phyloP scores from a whole-genome alignment of 805 yeast genomes.

The Teunomyces stri region DNA sequence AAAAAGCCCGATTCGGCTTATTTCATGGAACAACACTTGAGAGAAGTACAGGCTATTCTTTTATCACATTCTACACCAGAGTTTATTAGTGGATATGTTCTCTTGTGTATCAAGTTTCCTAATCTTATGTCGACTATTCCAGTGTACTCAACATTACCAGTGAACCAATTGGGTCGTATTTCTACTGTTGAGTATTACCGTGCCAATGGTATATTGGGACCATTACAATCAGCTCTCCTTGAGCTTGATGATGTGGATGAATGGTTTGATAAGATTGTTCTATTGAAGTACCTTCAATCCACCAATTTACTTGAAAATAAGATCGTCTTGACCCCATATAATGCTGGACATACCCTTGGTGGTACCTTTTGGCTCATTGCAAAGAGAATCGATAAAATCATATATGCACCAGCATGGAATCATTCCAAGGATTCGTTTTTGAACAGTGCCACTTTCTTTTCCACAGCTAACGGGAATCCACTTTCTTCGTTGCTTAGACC shows the following conservation, averaged over 20 bases:
- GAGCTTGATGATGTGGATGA: slow-evolving; percentile 76
- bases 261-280: slow-evolving; percentile 66
- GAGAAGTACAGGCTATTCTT: slow-evolving; percentile 61
- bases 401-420: slow-evolving; percentile 93
- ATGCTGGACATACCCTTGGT: slow-evolving; percentile 91
- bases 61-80: slow-evolving; percentile 85
- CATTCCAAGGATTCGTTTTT: slow-evolving; percentile 86
- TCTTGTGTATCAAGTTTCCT: slow-evolving; percentile 58
- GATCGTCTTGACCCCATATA: slow-evolving; percentile 71
- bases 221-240: slow-evolving; percentile 52
- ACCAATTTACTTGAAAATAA: slow-evolving; percentile 63
- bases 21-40: slow-evolving; percentile 33
- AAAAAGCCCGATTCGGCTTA: slow-evolving; percentile 27
- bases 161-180: slow-evolving; percentile 79
- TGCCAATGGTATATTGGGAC: slow-evolving; percentile 72
- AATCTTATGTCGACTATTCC: slow-evolving; percentile 60
- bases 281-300: slow-evolving; percentile 79
- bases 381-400: slow-evolving; percentile 72
- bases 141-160: slow-evolving; percentile 87
- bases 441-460: slow-evolving; percentile 64
- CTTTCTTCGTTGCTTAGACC: slow-evolving; percentile 70
- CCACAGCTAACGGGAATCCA: slow-evolving; percentile 53
- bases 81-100: slow-evolving; percentile 76
- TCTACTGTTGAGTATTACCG: slow-evolving; percentile 83
- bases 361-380: slow-evolving; percentile 86